Conservation (phyloP, 1,284 basidiomycete species). For the Papiliotrema fonsecae region DNA sequence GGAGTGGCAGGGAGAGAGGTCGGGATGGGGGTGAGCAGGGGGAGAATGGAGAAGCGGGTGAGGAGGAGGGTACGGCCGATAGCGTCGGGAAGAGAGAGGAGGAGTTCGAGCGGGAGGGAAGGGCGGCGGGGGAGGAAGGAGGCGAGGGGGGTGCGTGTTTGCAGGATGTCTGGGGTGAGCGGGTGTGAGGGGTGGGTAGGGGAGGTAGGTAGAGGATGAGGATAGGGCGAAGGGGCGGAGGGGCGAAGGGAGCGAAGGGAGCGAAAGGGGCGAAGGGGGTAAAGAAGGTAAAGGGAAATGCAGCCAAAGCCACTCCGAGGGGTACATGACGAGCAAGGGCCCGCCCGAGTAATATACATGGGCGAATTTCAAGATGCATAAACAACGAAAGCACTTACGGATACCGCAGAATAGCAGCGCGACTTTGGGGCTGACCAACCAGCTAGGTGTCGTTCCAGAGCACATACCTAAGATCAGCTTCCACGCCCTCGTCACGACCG, state of each 20-base stretch:
- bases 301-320: too few species aligned
- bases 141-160: constrained; percentile 39
- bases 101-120: constrained; percentile 30
- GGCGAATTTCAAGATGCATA: too few species aligned
- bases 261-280: too few species aligned
- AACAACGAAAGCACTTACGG: constrained; percentile 37
- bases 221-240: neutral
- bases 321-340: neutral
- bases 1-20: constrained; percentile 32
- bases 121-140: constrained; percentile 32
- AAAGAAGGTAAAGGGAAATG: too few species aligned
- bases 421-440: constrained; percentile 41
- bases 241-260: too few species aligned
- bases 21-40: constrained; percentile 24
- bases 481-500: neutral
- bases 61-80: constrained; percentile 45
- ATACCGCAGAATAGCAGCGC: constrained; percentile 30
- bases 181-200: neutral
- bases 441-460: constrained; percentile 39
- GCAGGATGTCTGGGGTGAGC: constrained; percentile 28
- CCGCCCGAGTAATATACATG: neutral
- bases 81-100: constrained; percentile 38
- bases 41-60: constrained; percentile 40
- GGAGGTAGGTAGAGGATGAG: too few species aligned
- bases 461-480: constrained; percentile 22